Evolutionary conservation across 192 early-diverging fungal genomes (phyloP), one percentile per base, ranked within the genome.

Genomic region (Backusella sp.): DNA sequence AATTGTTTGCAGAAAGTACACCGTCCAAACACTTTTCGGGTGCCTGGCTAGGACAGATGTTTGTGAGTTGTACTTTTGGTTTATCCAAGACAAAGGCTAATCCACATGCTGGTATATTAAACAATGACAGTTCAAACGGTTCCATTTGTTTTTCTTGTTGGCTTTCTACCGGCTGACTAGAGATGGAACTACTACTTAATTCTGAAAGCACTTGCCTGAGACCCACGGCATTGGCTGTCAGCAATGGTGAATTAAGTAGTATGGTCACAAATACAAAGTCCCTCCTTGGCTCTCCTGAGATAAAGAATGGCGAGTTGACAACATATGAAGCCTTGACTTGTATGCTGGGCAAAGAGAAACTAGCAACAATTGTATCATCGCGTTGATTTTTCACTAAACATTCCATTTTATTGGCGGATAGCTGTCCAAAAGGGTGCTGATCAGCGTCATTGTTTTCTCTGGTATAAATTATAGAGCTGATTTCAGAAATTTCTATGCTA

Each of bases 61-160:
- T 1, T 30, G 28, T 17, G 9, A 32, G 9, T n/a, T 71, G 8
- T 4, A 71, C 3, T 44, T 14, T 46, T 8, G 41, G 28, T 28
- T 41, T 46, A 14, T 71, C 46, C 15, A 44, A 44, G 1, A 71
- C 70, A 32, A 71, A 5, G 1, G 70, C 44, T 0, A 71, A 49
- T 17, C 26, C 39, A 71, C 70, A 71, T 32, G 28, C n/a, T n/a
- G 70, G 70, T 30, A 71, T 44, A 46, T 71, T 26, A 17, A 17
- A 26, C 26, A 62, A 14, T 8, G 56, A 62, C n/a, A 62, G 11
- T 12, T 62, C 9, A 62, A 62, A 62, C 12, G 11, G 56, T 4
- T 12, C 23, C 26, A 28, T 26, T 28, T 62, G 8, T n/a, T 12
- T 49, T n/a, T 49, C 46, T n/a, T n/a, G 15, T n/a, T 49, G 1